These are phyloP conservation scores for Fagopyrum esculentum DNA, from an alignment of 148 eudicot genomes.

Conservation along the genomic window DNA sequence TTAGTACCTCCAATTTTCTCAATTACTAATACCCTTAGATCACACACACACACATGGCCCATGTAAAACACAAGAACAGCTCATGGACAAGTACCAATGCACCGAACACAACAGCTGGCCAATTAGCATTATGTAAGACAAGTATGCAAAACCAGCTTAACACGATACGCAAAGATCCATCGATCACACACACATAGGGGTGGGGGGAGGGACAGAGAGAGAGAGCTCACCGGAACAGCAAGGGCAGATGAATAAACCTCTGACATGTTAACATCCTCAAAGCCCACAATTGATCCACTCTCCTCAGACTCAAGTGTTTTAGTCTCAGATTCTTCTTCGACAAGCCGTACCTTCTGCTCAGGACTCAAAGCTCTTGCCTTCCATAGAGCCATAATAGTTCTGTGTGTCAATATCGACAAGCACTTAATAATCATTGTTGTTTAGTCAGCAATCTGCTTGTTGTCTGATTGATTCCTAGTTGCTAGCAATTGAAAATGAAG, in stretches of 20 bases:
- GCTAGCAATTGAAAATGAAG: background rate
- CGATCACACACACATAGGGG: background rate
- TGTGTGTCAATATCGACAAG: slow-evolving; percentile 26
- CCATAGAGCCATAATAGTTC: slow-evolving; percentile 95
- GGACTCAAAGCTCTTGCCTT: slow-evolving; percentile 83
- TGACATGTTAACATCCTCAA: slow-evolving; percentile 73
- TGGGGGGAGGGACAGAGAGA: slow-evolving; percentile 16
- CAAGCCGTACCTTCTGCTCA: slow-evolving; percentile 81
- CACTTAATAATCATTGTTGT: background rate
- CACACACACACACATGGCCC: background rate
- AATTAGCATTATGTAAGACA: background rate
- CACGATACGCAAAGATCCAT: background rate
- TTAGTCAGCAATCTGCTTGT: background rate
- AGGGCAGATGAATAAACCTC: slow-evolving; percentile 59
- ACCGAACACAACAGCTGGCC: background rate
- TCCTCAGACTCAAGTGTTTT: slow-evolving; percentile 62
- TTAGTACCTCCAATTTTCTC: too few relatives aligned
- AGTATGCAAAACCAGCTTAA: background rate
- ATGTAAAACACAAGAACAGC: background rate
- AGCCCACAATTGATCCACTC: slow-evolving; percentile 64
- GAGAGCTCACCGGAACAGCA: slow-evolving; percentile 64
- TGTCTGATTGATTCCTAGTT: background rate
- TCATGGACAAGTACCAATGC: too few relatives aligned
- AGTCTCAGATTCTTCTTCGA: slow-evolving; percentile 73
- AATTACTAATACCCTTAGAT: too few relatives aligned